phyloP scores from a whole-genome alignment of 129 eudicot species.

The Tanacetum coccineum region DNA sequence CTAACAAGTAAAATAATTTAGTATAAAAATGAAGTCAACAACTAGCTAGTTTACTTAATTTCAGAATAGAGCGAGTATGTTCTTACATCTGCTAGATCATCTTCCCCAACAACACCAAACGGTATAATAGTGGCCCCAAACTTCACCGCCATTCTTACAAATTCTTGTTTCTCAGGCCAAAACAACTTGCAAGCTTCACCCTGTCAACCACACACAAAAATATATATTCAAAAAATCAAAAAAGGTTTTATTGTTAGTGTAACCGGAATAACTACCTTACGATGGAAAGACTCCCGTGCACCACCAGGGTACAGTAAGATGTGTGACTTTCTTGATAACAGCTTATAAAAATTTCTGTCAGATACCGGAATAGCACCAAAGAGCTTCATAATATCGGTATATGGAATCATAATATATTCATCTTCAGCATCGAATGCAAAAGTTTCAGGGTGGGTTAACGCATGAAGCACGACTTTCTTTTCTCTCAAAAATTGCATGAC shows the following conservation, averaged over 20 bases:
- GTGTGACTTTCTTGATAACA: neutral
- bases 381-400: neutral
- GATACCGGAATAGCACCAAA: conserved; percentile 1
- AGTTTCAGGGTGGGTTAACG: neutral
- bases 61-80: neutral
- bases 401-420: neutral
- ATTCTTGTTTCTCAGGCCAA: conserved; percentile 20
- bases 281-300: conserved; percentile 4
- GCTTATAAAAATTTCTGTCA: neutral
- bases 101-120: conserved; percentile 20
- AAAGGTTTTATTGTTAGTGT: too few relatives aligned
- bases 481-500: conserved; percentile 2
- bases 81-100: conserved; percentile 16
- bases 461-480: neutral
- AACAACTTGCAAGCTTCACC: conserved; percentile 16
- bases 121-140: conserved; percentile 22
- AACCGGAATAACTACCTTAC: neutral
- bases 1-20: neutral
- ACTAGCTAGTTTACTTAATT: neutral
- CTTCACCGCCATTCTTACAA: conserved; percentile 20
- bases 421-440: neutral
- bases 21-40: too few relatives aligned
- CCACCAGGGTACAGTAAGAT: conserved; percentile 4
- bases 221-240: too few relatives aligned
- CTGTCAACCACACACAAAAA: neutral